Base-by-base conservation (phyloP, 176 grass and related monocot genomes). In the Cocos nucifera region DNA sequence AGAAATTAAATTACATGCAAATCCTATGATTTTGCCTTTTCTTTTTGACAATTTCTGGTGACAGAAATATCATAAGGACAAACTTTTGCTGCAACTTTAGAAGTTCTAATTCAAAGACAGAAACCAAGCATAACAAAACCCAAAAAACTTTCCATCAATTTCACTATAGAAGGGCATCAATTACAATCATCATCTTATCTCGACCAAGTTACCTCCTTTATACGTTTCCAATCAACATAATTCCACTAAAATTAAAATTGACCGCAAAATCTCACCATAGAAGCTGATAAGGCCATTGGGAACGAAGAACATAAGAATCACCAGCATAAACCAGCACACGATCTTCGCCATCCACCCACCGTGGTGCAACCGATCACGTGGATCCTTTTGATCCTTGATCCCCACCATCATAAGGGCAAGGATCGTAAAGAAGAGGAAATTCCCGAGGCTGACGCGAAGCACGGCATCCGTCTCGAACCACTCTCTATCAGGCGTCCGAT, bases 391-490 rank as follows among this genome's bases (percentile, higher is more conserved):
- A 73, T 98, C 81, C 87, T 98, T 98, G 50, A 98, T 91, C 3
- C 93, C 93, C 54, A 81, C 82, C 93, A 98, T 98, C 56, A 98
- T 59, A 72, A 76, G 59, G 53, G 93, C 93, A 15, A 98, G 73
- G 79, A 86, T 83, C 66, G 93, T 98, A 65, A 98, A 98, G 84
- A 98, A 98, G 50, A 92, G 48, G 87, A 98, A 98, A 51, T 98
- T 98, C 18, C 93, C 93, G 30, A 98, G 66, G 76, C 93, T 98
- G 58, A 92, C 93, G 62, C 93, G 89, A 59, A 98, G 87, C 70
- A 98, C 93, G 5, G 93, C 93, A 62, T 98, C 93, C 21, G 87
- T 98, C 84, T 98, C 87, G 59, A 98, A 98, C 93, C 93, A 98
- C 77, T 98, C 93, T 58, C 93, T 85, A 73, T 92, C 87, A 17